These are phyloP conservation scores for Solanum chaucha DNA, from an alignment of 257 asterid genomes.

Conservation along the genomic window DNA sequence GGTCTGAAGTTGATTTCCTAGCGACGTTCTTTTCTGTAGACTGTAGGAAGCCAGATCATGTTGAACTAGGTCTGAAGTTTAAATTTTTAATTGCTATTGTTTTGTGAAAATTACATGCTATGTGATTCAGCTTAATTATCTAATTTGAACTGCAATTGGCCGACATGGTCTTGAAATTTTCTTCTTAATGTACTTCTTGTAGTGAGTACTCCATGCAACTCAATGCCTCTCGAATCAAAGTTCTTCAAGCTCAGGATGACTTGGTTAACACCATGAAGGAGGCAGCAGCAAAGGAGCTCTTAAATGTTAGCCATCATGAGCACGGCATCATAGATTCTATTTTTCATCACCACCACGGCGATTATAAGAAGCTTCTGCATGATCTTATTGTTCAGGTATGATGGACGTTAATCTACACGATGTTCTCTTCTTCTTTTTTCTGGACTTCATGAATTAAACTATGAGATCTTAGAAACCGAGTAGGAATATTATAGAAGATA, in stretches of 20 bases:
- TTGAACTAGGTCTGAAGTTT: not conserved
- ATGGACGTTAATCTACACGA: not conserved
- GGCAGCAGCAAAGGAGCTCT: constrained; percentile 53
- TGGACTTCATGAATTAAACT: not conserved
- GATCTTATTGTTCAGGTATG: constrained; percentile 77
- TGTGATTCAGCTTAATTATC: not conserved
- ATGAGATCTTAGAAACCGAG: not conserved
- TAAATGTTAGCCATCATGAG: constrained; percentile 41
- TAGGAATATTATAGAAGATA: not conserved
- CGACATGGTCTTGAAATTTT: not conserved
- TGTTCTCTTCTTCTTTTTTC: not conserved
- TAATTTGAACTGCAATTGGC: not conserved
- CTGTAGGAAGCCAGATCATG: not conserved
- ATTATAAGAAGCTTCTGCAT: constrained; percentile 49
- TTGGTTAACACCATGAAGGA: constrained; percentile 61
- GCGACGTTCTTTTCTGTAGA: not conserved
- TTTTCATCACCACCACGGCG: not conserved
- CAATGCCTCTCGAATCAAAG: constrained; percentile 76
- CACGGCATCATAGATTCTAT: constrained; percentile 9
- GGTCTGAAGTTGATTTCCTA: not conserved
- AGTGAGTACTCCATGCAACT: constrained; percentile 88
- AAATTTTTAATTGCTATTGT: not conserved
- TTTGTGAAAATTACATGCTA: not conserved
- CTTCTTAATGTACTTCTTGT: constrained; percentile 5
- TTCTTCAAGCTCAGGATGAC: constrained; percentile 83